Evolutionary conservation across 352 stramenopile species (phyloP), one percentile per base, ranked within the genome.

Genomic region (Phytophthora ohioensis): DNA sequence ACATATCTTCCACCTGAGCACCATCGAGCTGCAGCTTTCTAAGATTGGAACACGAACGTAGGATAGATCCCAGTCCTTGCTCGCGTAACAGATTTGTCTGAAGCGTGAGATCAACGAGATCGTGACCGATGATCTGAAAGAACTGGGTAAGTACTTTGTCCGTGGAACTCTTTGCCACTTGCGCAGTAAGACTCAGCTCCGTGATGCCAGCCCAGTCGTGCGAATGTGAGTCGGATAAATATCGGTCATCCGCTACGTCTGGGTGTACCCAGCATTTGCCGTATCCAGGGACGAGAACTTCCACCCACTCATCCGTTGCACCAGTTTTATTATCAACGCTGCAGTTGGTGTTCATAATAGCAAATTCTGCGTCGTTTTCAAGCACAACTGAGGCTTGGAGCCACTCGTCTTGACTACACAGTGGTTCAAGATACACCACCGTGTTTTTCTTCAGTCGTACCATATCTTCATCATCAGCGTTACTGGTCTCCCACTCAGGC

Each of bases 211-310:
- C 34, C 38, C 53, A 70, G 3, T 32, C 41, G 6, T 43, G 35
- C 4, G 42, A 48, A 5, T 54, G 34, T 2, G 46, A 47, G 41
- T 52, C 49, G 21, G 57, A 61, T 54, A 36, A 27, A 46, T 62
- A 53, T 58, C 30, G 3, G 36, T 31, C 53, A 6, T 60, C 46
- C 2, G 54, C 64, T 17, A 66, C 61, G 10, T 71, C 60, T 32
- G 62, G 67, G 21, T 80, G 59, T 1, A 80, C 75, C 75, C 71
- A 82, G 64, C 75, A 82, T 57, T 80, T 78, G 47, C 75, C 75
- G n/a, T 76, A 78, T 17, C 75, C 75, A 31, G 75, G 68, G 1
- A 82, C 75, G n/a, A 82, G 54, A 49, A 82, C 47, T 42, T 80
- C 75, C 30, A 82, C 56, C 71, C 68, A 80, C 7, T 75, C 71